Percentiles rank a stretch among this genome's conserved stretches.
Conservation (phyloP, 805 yeast genomes). For the Saccharomyces kudriavzevii region DNA sequence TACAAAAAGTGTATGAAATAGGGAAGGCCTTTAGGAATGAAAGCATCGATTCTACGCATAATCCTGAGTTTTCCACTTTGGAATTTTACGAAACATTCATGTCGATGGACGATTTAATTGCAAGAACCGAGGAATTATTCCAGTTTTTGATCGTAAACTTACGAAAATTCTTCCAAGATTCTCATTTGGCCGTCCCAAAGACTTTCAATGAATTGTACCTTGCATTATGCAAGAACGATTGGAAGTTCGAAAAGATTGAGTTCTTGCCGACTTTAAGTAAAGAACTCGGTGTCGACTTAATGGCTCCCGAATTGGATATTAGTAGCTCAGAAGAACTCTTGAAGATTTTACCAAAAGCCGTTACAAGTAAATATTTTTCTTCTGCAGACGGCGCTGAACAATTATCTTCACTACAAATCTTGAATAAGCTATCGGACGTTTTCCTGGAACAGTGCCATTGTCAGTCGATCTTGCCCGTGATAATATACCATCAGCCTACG, state of each 20-base stretch:
- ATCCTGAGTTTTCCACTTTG: constrained; percentile 87
- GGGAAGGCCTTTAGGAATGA: constrained; percentile 86
- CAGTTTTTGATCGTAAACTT: constrained; percentile 28
- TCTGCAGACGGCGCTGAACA: neutral
- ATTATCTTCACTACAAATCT: constrained; percentile 46
- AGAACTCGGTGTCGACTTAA: constrained; percentile 17
- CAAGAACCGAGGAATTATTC: constrained; percentile 53
- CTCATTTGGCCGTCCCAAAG: constrained; percentile 2
- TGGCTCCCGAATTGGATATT: constrained; percentile 27
- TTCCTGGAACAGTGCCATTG: constrained; percentile 60
- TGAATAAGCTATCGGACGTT: constrained; percentile 54
- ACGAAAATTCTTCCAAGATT: constrained; percentile 18
- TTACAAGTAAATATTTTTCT: constrained; percentile 1
- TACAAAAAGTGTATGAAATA: constrained; percentile 79
- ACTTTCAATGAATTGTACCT: constrained; percentile 4
- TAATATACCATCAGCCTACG: constrained; percentile 78
- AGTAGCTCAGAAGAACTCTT: constrained; percentile 17
- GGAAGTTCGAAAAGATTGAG: constrained; percentile 27
- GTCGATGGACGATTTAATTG: constrained; percentile 57
- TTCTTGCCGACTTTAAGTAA: constrained; percentile 24
- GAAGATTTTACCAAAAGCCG: constrained; percentile 7
- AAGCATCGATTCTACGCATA: constrained; percentile 87
- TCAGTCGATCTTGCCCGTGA: constrained; percentile 43
- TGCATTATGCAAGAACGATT: constrained; percentile 10
- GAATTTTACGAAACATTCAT: constrained; percentile 79